A percentile compares a stretch with the other conserved stretches of the same genome.
Evolutionary conservation across 169 alveolate species (phyloP).

Genomic region (Babesia bigemina): DNA sequence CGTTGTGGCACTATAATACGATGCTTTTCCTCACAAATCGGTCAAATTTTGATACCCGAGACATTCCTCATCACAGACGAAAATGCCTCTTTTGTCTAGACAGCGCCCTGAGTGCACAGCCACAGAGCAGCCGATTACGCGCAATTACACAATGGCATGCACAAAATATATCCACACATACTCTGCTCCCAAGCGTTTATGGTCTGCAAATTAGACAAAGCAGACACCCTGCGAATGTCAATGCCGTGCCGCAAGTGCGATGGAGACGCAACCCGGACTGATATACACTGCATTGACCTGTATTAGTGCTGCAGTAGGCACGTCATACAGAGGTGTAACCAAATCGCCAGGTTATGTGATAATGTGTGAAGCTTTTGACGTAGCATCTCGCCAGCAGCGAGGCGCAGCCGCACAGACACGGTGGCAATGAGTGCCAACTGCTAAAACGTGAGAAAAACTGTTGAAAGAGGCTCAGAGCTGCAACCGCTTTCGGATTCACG

Average conservation of each 20-base stretch:
- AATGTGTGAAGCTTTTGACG: neutral
- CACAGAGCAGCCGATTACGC: no score
- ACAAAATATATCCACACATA: no score
- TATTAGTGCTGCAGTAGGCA: no score
- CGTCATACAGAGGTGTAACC: neutral
- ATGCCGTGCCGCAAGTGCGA: neutral
- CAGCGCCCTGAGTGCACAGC: no score
- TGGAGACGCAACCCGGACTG: neutral
- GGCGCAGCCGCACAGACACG: neutral
- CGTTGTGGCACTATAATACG: no score
- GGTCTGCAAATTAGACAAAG: no score
- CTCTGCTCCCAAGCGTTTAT: no score
- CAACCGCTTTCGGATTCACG: neutral
- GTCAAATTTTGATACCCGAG: no score
- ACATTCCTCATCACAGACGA: no score
- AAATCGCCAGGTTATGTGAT: neutral
- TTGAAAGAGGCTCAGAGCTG: neutral
- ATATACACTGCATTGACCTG: neutral
- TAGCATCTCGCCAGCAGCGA: neutral
- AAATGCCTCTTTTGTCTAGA: no score
- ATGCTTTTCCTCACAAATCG: no score
- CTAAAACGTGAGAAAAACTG: neutral
- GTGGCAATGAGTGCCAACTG: slow-evolving; percentile 13
- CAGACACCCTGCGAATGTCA: neutral
- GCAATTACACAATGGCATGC: no score